Evolutionary conservation across 805 yeast species (phyloP).

Genomic region (Lipomyces mesembrius): DNA sequence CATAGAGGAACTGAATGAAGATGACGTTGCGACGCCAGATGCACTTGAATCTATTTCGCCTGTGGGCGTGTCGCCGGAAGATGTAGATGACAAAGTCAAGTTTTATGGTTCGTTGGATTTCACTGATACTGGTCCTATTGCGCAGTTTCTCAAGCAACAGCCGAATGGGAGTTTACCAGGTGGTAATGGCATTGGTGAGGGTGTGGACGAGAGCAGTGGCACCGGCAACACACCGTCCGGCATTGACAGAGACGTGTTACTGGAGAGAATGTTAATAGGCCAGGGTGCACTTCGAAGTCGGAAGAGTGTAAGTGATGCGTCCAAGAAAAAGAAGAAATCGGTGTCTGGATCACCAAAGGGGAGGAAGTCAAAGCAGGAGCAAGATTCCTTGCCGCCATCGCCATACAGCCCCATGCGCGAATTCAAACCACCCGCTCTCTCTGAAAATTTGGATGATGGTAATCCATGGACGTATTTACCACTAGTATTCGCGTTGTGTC

Average conservation of each 20-base stretch:
- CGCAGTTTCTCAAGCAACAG: neutral
- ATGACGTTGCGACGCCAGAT: neutral
- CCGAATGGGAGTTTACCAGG: neutral
- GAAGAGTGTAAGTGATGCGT: neutral
- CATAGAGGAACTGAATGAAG: neutral
- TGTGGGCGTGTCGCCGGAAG: neutral
- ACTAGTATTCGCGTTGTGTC: conserved; percentile 17
- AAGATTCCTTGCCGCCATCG: neutral
- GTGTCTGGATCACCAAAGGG: neutral
- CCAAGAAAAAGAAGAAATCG: conserved; percentile 6
- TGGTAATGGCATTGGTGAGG: neutral
- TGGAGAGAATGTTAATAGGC: conserved; percentile 6
- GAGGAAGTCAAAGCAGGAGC: neutral
- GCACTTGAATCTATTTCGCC: neutral
- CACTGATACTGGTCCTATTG: neutral
- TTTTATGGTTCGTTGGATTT: neutral
- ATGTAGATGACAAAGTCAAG: neutral
- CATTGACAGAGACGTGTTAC: neutral
- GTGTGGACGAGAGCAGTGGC: neutral
- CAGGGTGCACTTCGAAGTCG: conserved; percentile 1
- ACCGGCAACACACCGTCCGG: conserved; percentile 1
- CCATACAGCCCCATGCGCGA: neutral
- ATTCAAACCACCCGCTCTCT: neutral
- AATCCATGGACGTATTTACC: conserved; percentile 22
- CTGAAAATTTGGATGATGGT: neutral